Base-by-base conservation (phyloP, 768 basidiomycete genomes). In the Amanita jacksonii region DNA sequence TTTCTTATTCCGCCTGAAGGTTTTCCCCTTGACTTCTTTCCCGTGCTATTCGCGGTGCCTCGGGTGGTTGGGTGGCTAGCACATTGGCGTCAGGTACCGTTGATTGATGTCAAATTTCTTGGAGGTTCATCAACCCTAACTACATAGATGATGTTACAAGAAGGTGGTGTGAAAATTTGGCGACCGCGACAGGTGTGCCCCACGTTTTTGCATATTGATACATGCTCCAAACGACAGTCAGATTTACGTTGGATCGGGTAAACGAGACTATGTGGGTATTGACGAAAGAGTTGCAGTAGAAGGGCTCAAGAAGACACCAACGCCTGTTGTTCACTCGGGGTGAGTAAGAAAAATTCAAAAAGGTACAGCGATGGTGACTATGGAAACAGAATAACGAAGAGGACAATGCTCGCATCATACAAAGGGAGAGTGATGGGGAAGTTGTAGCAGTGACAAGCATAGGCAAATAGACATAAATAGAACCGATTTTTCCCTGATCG, bases 11-110 rank as follows among this genome's bases (percentile, higher is more conserved):
- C 15, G 12, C 15, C 28, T 39, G 4, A 40, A 47, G 46, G 46
- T 10, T 93, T 93, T 73, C 91, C 91, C 1, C 72, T 86, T 51
- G 91, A 94, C 64, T 93, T 86, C 62, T 93, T 92, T 78, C 90
- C 91, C 0, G 90, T 94, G 16, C 66, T 94, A 24, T 94, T 94
- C 56, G 89, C 82, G 15, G 89, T 94, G 2, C 91, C 91, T 1
- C 78, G 91, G 16, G 88, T 94, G 6, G 88, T 89, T 20, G 90
- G 91, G 15, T 93, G 90, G 91, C 68, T 93, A 6, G 86, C 89
- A 0, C 90, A 92, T 61, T 93, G 90, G 90, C 72, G 86, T 43
- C 86, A 87, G 73, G 85, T 79, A 45, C 30, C 6, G 41, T 19
- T 39, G 40, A 31, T 15, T 41, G 25, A 30, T 30, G 16, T 9